Base-by-base conservation (phyloP, 2,329 filamentous ascomycete genomes). In the Corynespora cassiicola region DNA sequence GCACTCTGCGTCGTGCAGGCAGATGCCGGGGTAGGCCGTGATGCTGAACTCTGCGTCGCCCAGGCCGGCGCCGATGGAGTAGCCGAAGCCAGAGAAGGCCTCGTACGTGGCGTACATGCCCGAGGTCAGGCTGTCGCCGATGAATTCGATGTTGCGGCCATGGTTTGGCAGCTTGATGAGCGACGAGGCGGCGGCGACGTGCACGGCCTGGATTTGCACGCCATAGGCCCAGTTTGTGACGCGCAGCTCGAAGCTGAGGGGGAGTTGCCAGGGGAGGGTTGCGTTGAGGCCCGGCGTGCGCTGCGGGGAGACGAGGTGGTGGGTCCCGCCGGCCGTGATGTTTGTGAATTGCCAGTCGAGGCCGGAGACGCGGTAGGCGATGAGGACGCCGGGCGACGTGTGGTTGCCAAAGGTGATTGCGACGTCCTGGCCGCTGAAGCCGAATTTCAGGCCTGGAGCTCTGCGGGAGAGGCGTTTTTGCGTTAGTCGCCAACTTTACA, bases 291-390 rank as follows among this genome's bases (percentile, higher is more conserved):
- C 75, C 1, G 72, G 65, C 0, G 73, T 77, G n/a, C n/a, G n/a
- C n/a, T 58, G 56, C 0, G 71, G 60, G 16, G 65, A 73, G 31
- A 81, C 69, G 30, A 85, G 74, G 12, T 81, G 72, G 56, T 84
- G 79, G 0, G 80, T 83, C 9, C 70, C 71, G 17, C 74, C 72
- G 0, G 75, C 72, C 2, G 79, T 82, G 29, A 84, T 75, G 52
- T 85, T 84, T 21, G 79, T 81, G 53, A 84, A 78, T 39, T 72
- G 68, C 81, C 81, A 85, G 54, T 82, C 80, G 33, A 80, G 72
- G 3, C 78, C 79, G 25, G 72, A 72, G 17, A 83, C 69, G n/a
- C 80, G 75, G 57, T 81, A 84, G 5, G 75, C 80, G 19, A 85
- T 64, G 2, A 84, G 68, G 9, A 77, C 76, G 10, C 68, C 71